phyloP scores from a whole-genome alignment of 352 stramenopile species.

The Globisporangium mamillatum region DNA sequence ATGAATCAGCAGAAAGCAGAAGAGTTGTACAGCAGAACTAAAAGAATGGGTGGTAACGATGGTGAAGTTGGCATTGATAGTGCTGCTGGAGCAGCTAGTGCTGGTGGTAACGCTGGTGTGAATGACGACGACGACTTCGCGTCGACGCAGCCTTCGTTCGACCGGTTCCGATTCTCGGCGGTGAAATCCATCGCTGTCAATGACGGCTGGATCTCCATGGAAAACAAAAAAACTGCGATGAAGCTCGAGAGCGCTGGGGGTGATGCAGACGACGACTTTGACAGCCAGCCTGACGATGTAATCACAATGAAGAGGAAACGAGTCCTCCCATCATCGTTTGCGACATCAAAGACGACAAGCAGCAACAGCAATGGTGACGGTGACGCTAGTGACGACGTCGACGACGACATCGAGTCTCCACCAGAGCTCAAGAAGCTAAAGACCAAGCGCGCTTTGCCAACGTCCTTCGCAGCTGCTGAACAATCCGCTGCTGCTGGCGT shows the following conservation, averaged over 20 bases:
- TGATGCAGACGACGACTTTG: slow-evolving; percentile 12
- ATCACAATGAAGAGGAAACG: slow-evolving; percentile 1
- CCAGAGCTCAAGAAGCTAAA: slow-evolving; percentile 18
- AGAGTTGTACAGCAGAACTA: slow-evolving; percentile 6
- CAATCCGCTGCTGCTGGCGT: background rate
- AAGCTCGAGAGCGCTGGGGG: background rate
- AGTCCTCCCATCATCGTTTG: slow-evolving; percentile 3
- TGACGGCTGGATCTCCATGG: slow-evolving; percentile 46
- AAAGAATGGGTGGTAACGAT: background rate
- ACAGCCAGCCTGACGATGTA: background rate
- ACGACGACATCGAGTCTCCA: slow-evolving; percentile 10
- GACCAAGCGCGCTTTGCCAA: slow-evolving; percentile 20
- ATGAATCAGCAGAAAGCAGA: slow-evolving; percentile 5
- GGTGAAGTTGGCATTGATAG: background rate
- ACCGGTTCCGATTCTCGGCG: slow-evolving; percentile 31
- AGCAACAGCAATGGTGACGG: background rate
- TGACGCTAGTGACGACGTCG: background rate
- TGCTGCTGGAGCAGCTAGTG: background rate
- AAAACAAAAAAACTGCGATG: slow-evolving; percentile 31
- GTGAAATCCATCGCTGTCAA: slow-evolving; percentile 11
- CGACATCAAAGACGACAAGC: background rate
- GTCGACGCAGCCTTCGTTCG: slow-evolving; percentile 36
- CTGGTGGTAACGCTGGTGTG: background rate
- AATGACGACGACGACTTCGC: slow-evolving; percentile 43
- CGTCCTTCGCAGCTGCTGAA: slow-evolving; percentile 22